Evolutionary conservation across 2,329 filamentous ascomycete genomes (phyloP), one percentile per base, ranked within the genome.

Genomic region (Diaporthe citrichinensis): DNA sequence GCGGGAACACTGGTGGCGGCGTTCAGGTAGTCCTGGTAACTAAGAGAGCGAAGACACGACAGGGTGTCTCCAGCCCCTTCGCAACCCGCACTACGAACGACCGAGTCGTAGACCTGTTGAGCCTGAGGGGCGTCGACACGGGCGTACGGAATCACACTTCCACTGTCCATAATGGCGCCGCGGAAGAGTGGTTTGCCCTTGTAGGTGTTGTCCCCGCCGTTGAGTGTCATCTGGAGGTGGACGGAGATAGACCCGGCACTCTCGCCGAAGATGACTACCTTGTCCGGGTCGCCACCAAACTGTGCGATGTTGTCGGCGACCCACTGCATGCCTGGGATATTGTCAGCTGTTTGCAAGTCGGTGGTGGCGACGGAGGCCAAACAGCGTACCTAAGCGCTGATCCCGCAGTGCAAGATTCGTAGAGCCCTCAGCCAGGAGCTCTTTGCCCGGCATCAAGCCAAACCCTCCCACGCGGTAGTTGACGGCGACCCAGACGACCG

Each of bases 221-320:
- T 92, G 58, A 93, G 81, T 3, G 88, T 81, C 85, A 92, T 91
- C 68, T 94, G 92, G 77, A 92, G 88, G 62, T 90, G 86, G 1
- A 92, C 90, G 0, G 90, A 92, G 72, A 93, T 92, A 1, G 88
- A 82, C 1, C 90, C 89, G 0, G 90, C 89, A 0, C 86, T 88
- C 80, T 93, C 89, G 7, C 92, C 92, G 89, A 89, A 93, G 71
- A 93, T 90, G 0, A 91, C 93, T 4, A 93, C 91, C 78, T 90
- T 91, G 8, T 85, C 83, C 0, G 92, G 90, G 79, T 94, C 92
- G 15, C 85, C 86, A 5, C 85, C 85, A 71, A 87, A 87, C 2
- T 80, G 79, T 5, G 78, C 81, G 69, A 94, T 92, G 78, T 93
- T 92, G 76, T 92, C 90, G 7, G 90, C 88, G 0, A 92, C 86